Conservation (phyloP, 2,329 filamentous ascomycete genomes). For the Amauroascus verrucosus region DNA sequence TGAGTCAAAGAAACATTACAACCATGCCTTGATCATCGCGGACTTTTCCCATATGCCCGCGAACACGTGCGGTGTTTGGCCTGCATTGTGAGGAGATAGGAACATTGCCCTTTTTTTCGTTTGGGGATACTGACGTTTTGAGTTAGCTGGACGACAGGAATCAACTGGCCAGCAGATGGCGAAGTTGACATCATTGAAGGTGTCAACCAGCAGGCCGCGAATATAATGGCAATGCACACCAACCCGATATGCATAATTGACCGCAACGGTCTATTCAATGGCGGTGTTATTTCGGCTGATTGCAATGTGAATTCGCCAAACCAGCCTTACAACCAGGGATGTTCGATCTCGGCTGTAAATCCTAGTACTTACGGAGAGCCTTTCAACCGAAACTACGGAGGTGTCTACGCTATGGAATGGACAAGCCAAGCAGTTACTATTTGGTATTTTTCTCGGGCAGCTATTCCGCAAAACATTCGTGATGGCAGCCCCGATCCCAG, state of each 20-base stretch:
- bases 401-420: constrained; percentile 42
- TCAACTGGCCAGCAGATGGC: constrained; percentile 33
- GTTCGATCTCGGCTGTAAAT: constrained; percentile 27
- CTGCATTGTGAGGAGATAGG: constrained; percentile 29
- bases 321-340: constrained; percentile 32
- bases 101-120: background rate
- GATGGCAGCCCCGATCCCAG: constrained; percentile 35
- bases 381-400: constrained; percentile 44
- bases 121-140: background rate
- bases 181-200: constrained; percentile 46
- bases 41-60: constrained; percentile 42
- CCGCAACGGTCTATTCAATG: constrained; percentile 37
- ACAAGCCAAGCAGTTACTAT: constrained; percentile 38
- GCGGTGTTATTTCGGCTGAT: constrained; percentile 39
- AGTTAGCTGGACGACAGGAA: constrained; percentile 31
- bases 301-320: constrained; percentile 38
- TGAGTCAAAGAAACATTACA: constrained; percentile 35
- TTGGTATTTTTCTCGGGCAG: constrained; percentile 40
- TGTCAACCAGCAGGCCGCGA: constrained; percentile 37
- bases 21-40: constrained; percentile 38
- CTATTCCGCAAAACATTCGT: constrained; percentile 39
- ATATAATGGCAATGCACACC: constrained; percentile 43
- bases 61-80: constrained; percentile 41
- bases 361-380: constrained; percentile 39
- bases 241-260: constrained; percentile 34